phyloP scores from a whole-genome alignment of 2,329 filamentous ascomycete genomes.

The Emmonsiellopsis sp. region DNA sequence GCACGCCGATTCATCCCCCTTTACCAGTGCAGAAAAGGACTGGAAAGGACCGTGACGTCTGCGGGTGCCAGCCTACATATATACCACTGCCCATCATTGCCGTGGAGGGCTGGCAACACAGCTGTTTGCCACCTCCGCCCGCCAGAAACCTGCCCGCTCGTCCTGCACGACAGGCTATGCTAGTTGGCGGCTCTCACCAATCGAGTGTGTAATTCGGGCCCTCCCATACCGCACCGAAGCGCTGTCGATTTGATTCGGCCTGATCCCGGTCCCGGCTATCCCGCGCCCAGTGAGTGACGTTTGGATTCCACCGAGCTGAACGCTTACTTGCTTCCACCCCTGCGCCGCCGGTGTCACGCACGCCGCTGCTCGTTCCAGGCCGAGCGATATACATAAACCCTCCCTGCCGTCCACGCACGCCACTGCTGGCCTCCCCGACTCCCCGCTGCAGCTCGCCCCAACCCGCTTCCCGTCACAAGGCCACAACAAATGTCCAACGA shows the following conservation, averaged over 20 bases:
- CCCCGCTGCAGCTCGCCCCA: conserved; percentile 3
- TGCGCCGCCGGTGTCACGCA: neutral
- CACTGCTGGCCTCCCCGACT: conserved; percentile 11
- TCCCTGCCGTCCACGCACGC: conserved; percentile 1
- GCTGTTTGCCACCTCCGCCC: neutral
- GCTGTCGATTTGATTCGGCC: conserved; percentile 1
- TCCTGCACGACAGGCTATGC: conserved; percentile 3
- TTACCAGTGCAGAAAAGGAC: too few relatives aligned
- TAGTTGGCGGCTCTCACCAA: conserved; percentile 1
- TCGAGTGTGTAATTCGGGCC: neutral
- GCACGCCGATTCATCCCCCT: too few relatives aligned
- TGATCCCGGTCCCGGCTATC: conserved; percentile 1
- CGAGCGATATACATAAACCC: neutral
- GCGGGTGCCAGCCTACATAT: neutral
- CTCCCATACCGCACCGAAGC: neutral
- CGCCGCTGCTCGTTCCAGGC: neutral
- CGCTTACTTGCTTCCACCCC: neutral
- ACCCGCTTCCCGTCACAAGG: neutral
- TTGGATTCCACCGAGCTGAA: neutral
- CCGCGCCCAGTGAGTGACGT: neutral
- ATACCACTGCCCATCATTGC: neutral
- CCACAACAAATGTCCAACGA: conserved; percentile 34
- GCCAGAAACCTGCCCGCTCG: neutral
- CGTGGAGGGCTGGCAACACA: neutral
- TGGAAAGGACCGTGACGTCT: too few relatives aligned